Evolutionary conservation across 1,284 basidiomycete genomes (phyloP).

Genomic region (Ganoderma lingzhi): DNA sequence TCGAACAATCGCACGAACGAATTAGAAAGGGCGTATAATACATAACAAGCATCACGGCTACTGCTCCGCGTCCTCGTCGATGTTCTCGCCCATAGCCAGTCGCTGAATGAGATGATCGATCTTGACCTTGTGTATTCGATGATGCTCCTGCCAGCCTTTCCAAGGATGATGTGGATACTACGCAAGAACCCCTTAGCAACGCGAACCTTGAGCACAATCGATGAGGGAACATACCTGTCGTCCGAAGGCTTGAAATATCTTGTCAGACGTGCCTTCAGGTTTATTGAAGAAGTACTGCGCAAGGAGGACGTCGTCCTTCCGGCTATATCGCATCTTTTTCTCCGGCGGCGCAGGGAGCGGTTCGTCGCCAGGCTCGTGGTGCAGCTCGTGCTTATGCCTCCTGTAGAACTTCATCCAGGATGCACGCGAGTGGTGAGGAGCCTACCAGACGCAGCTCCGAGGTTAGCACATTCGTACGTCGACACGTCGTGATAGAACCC

Average conservation of each 20-base stretch:
- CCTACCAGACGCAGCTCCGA: slow-evolving; percentile 48
- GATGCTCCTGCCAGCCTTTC: slow-evolving; percentile 91
- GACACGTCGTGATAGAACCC: neutral
- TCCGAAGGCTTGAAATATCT: slow-evolving; percentile 80
- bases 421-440: slow-evolving; percentile 85
- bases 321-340: slow-evolving; percentile 86
- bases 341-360: slow-evolving; percentile 77
- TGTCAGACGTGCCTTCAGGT: slow-evolving; percentile 80
- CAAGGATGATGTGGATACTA: slow-evolving; percentile 87
- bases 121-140: slow-evolving; percentile 83
- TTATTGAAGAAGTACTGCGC: slow-evolving; percentile 74
- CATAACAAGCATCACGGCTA: slow-evolving; percentile 1
- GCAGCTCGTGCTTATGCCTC: slow-evolving; percentile 81
- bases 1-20: neutral
- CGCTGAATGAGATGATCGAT: slow-evolving; percentile 79
- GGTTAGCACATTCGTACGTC: neutral
- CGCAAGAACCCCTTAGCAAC: neutral
- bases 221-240: slow-evolving; percentile 54
- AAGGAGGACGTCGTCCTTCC: slow-evolving; percentile 76
- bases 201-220: neutral
- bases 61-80: slow-evolving; percentile 46
- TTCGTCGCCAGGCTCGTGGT: slow-evolving; percentile 66
- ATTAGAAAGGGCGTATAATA: neutral
- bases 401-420: slow-evolving; percentile 93
- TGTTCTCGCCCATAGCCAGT: slow-evolving; percentile 63